phyloP scores from a whole-genome alignment of 768 basidiomycete genomes.

The Suillus brevipes region DNA sequence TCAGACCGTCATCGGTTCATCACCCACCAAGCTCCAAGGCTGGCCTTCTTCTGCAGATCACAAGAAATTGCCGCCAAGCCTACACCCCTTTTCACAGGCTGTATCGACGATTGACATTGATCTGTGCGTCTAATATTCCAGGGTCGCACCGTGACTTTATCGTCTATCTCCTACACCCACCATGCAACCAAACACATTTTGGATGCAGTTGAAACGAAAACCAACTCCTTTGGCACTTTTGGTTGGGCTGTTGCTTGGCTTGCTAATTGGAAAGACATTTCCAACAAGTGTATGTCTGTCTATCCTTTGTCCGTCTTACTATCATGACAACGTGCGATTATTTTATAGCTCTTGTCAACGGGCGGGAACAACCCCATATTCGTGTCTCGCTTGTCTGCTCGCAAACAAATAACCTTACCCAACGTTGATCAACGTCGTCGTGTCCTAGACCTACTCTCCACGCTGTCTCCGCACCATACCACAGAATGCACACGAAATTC shows the following conservation, averaged over 20 bases:
- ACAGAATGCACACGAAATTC: slow-evolving; percentile 85
- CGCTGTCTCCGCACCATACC: slow-evolving; percentile 89
- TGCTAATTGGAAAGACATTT: slow-evolving; percentile 53
- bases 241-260: slow-evolving; percentile 62
- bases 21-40: neutral
- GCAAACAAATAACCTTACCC: slow-evolving; percentile 70
- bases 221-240: slow-evolving; percentile 57
- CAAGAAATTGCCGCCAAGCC: neutral
- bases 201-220: slow-evolving; percentile 42
- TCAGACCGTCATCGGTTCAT: neutral
- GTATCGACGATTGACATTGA: neutral
- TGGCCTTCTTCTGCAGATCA: slow-evolving; percentile 4
- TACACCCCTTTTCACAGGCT: neutral
- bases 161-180: slow-evolving; percentile 8
- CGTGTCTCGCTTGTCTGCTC: slow-evolving; percentile 49
- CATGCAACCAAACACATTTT: slow-evolving; percentile 29
- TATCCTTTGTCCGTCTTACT: neutral
- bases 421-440: slow-evolving; percentile 82
- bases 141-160: neutral
- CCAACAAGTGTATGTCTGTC: slow-evolving; percentile 36
- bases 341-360: slow-evolving; percentile 48
- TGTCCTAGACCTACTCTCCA: slow-evolving; percentile 83
- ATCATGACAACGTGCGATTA: slow-evolving; percentile 13
- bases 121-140: neutral
- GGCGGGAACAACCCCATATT: slow-evolving; percentile 51